Evolutionary conservation across 192 early-diverging fungal genomes (phyloP).

Genomic region (Backusella macrospora): DNA sequence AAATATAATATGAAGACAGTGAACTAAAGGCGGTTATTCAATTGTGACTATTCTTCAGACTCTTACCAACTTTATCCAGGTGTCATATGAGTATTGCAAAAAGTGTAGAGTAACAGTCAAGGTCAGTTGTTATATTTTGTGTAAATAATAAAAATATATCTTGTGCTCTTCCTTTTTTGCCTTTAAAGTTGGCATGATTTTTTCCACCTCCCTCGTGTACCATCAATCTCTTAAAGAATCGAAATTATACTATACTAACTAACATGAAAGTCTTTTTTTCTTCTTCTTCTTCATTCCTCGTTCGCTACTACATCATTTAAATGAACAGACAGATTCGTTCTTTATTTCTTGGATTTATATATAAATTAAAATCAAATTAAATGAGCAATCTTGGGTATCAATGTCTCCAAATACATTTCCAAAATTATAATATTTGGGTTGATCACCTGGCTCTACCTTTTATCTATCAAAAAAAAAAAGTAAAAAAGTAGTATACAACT

Average conservation of each 20-base stretch:
- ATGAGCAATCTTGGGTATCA: too few species aligned
- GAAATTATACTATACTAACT: slow-evolving; percentile 5
- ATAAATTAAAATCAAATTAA: too few species aligned
- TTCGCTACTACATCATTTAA: background rate
- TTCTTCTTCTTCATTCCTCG: background rate
- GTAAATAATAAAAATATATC: slow-evolving; percentile 5
- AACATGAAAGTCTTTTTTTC: background rate
- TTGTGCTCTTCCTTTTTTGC: background rate
- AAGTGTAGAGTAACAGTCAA: slow-evolving; percentile 1
- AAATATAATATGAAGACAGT: slow-evolving; percentile 4
- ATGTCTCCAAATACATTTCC: too few species aligned
- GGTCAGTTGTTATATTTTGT: slow-evolving; percentile 14
- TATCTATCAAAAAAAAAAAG: too few species aligned
- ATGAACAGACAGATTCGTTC: background rate
- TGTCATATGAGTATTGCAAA: slow-evolving; percentile 14
- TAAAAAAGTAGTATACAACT: too few species aligned
- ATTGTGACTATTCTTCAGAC: slow-evolving; percentile 6
- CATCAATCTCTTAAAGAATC: background rate
- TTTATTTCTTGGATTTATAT: background rate
- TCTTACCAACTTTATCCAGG: slow-evolving; percentile 12
- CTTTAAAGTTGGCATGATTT: slow-evolving; percentile 12
- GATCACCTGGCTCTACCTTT: too few species aligned
- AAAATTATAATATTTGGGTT: too few species aligned
- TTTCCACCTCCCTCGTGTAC: background rate
- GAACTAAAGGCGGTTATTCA: slow-evolving; percentile 7